Evolutionary conservation across 139 green algal genomes (phyloP), one percentile per base, ranked within the genome.

Genomic region (Coccomyxa sp.): DNA sequence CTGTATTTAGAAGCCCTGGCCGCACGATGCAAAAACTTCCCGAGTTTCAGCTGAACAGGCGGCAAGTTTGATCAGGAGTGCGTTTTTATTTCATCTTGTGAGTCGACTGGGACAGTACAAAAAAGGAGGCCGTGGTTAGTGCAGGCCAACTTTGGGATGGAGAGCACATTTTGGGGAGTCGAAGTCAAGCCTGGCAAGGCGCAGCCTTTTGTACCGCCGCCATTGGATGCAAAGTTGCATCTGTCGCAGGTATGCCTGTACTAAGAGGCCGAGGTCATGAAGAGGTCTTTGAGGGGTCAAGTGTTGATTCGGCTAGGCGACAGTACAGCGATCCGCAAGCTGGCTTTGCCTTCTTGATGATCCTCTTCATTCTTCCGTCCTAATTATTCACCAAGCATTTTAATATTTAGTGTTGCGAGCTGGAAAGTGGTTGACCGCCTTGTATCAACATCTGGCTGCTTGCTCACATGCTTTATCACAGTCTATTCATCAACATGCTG

Each of bases 141-240:
- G 13, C 60, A n/a, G 18, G n/a, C 17, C 60, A 77, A 30, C 79
- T 31, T 16, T 38, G 60, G 11, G 30, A 57, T 82, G 45, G 21
- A 58, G 13, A 92, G 88, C 82, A 79, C 85, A 13, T 96, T 97
- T 81, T 97, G 88, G 85, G 90, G 93, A 1, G 81, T 82, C 0
- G 86, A 92, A n/a, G 84, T 97, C n/a, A 90, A 89, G 71, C 87
- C 91, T 7, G 88, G 88, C 76, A 95, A 95, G 87, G 81, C 86
- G 21, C 67, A 79, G 23, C 85, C 92, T 4, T 93, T 91, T 67
- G 93, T 96, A 68, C 94, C 94, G 76, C 93, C 91, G 25, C 91
- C 91, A 9, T 89, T 95, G 23, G 90, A 84, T 13, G 45, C 76
- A 27, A 89, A 89, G 59, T 87, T 96, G 38, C 94, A 97, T 79